Conservation (phyloP, 2,329 filamentous ascomycete species). For the Neoarthrinium moseri region DNA sequence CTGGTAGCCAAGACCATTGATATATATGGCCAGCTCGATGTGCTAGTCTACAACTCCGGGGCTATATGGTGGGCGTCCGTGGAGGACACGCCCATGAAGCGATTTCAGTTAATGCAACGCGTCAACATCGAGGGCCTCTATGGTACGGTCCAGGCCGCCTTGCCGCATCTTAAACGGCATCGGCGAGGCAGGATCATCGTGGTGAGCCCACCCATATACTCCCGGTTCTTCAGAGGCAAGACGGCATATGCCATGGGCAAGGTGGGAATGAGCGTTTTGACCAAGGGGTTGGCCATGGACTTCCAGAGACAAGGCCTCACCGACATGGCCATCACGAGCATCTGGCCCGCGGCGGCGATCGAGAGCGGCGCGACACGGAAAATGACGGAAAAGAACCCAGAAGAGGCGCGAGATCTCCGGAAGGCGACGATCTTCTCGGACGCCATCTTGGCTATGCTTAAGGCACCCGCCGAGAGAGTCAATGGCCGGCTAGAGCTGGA, state of each 20-base stretch:
- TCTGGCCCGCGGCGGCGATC: slow-evolving; percentile 79
- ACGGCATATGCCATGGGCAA: slow-evolving; percentile 80
- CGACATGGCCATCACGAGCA: slow-evolving; percentile 74
- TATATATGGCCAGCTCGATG: slow-evolving; percentile 65
- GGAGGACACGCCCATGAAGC: slow-evolving; percentile 68
- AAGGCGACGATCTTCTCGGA: slow-evolving; percentile 76
- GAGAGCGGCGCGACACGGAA: slow-evolving; percentile 71
- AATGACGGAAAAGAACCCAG: slow-evolving; percentile 42
- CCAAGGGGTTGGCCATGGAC: slow-evolving; percentile 81
- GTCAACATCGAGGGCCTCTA: slow-evolving; percentile 78
- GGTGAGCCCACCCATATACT: slow-evolving; percentile 82
- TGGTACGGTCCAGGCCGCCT: slow-evolving; percentile 63
- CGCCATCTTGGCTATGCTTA: slow-evolving; percentile 71
- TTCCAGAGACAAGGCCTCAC: slow-evolving; percentile 63
- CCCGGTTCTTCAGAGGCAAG: slow-evolving; percentile 81
- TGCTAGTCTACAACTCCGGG: slow-evolving; percentile 78
- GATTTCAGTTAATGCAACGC: slow-evolving; percentile 76
- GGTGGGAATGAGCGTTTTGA: slow-evolving; percentile 78
- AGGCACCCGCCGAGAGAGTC: slow-evolving; percentile 55
- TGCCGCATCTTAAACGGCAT: slow-evolving; percentile 62
- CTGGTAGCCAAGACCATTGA: slow-evolving; percentile 59
- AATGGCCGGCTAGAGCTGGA: slow-evolving; percentile 75
- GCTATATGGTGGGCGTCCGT: slow-evolving; percentile 84
- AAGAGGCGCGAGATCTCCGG: slow-evolving; percentile 58
- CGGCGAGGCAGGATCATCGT: slow-evolving; percentile 69